phyloP scores from a whole-genome alignment of 768 basidiomycete species.

The Tylopilus felleus region DNA sequence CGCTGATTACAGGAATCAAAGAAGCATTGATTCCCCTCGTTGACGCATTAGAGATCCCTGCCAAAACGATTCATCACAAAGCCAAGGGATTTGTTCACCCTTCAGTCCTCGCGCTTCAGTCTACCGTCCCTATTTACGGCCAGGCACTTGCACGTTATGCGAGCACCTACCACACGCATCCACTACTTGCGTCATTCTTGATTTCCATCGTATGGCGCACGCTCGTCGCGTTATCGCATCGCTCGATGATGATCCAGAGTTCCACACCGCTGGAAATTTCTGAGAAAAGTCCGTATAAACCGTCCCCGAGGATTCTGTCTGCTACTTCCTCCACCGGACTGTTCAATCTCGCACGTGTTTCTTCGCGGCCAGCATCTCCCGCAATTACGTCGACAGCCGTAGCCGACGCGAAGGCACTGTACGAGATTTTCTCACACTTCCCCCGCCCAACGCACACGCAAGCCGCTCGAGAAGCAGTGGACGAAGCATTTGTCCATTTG shows the following conservation, averaged over 20 bases:
- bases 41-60: conserved; percentile 56
- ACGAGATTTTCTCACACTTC: conserved; percentile 54
- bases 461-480: conserved; percentile 76
- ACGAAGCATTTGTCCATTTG: conserved; percentile 71
- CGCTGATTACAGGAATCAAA: conserved; percentile 59
- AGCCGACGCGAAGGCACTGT: conserved; percentile 59
- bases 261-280: conserved; percentile 33
- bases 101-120: conserved; percentile 56
- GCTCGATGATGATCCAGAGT: conserved; percentile 44
- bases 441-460: conserved; percentile 57
- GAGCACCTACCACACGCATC: conserved; percentile 50
- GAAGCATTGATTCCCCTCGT: conserved; percentile 58
- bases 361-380: conserved; percentile 68
- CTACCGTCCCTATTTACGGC: conserved; percentile 59
- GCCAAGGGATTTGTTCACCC: conserved; percentile 41
- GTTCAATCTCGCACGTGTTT: conserved; percentile 63
- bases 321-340: conserved; percentile 53
- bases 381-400: conserved; percentile 41
- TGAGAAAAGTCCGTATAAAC: conserved; percentile 42
- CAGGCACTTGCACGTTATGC: conserved; percentile 57
- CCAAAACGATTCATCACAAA: conserved; percentile 21
- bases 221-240: conserved; percentile 66
- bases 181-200: conserved; percentile 62
- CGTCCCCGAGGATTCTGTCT: conserved; percentile 45
- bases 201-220: conserved; percentile 75